Evolutionary conservation across 441 rosid genomes (phyloP).

Genomic region (Mallotus japonicus): DNA sequence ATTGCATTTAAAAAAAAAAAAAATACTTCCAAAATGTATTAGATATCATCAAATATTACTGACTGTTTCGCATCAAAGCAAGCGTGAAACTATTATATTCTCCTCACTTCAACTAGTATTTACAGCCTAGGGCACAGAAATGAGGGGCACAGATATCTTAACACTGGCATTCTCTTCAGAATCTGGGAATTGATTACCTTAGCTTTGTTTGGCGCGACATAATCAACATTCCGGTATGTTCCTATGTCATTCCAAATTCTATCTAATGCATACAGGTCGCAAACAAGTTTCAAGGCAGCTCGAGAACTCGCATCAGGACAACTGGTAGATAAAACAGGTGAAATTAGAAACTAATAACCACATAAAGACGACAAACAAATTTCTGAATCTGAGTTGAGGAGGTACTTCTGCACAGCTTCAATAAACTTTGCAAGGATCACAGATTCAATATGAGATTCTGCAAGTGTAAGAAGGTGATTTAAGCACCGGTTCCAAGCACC

Average conservation of each 20-base stretch:
- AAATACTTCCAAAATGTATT: background rate
- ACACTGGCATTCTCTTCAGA: background rate
- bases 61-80: background rate
- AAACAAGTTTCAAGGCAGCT: constrained; percentile 79
- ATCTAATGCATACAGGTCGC: constrained; percentile 94
- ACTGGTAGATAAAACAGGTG: constrained; percentile 35
- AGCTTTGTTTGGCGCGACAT: constrained; percentile 94
- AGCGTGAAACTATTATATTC: background rate
- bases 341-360: constrained; percentile 20
- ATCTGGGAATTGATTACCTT: constrained; percentile 51
- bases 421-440: constrained; percentile 89
- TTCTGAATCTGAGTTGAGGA: constrained; percentile 5
- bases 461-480: constrained; percentile 94
- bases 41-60: background rate
- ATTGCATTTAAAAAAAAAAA: background rate
- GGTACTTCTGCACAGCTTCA: constrained; percentile 85
- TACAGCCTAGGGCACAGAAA: constrained; percentile 1
- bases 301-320: constrained; percentile 71
- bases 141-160: background rate
- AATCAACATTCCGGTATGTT: constrained; percentile 79
- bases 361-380: background rate
- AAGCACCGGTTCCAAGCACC: constrained; percentile 99
- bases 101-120: background rate
- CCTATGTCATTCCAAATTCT: constrained; percentile 89
- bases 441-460: constrained; percentile 95